Evolutionary conservation across 1,284 basidiomycete species (phyloP), one percentile per base, ranked within the genome.

Genomic region (Leccinum subrobustum): DNA sequence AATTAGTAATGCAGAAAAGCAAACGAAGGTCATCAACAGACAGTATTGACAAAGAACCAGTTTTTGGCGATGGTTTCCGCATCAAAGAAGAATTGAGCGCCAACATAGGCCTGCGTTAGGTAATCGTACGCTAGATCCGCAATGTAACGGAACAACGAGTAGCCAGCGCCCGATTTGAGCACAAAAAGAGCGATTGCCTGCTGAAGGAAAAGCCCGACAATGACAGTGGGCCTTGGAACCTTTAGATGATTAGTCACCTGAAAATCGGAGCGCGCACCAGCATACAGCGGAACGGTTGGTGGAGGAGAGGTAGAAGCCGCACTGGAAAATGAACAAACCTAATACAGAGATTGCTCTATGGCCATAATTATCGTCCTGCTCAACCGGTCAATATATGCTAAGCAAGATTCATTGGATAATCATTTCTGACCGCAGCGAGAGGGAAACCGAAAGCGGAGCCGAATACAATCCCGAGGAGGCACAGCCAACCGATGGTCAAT

Each of bases 161-260:
- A 93, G 35, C 93, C 93, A 51, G 92, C 92, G 55, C 77, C 77
- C 16, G 86, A 84, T 77, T 93, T 93, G 67, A 95, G 82, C 47
- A 95, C 93, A 71, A 95, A 93, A 58, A 95, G 81, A 2, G 92
- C 93, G 59, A 95, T 84, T 14, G 79, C 84, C 76, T 95, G 92
- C 70, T 95, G 93, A 54, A 89, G 70, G 75, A 93, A 87, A n/a
- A 95, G 78, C 14, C 93, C 93, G 52, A 93, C 87, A 61, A 94
- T 86, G 65, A 94, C 84, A 9, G 92, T 93, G 18, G 86, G 87
- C 90, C 88, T 90, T 54, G 44, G 18, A 68, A 52, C 18, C 42
- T 23, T 67, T 7, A 70, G 63, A 59, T 18, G 18, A 42, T 7
- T 29, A 20, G 20, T 50, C 6, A 29, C 16, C 5, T 31, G 7